Evolutionary conservation across 306 rosid species (phyloP), one percentile per base, ranked within the genome.

Genomic region (Vicia sativa): DNA sequence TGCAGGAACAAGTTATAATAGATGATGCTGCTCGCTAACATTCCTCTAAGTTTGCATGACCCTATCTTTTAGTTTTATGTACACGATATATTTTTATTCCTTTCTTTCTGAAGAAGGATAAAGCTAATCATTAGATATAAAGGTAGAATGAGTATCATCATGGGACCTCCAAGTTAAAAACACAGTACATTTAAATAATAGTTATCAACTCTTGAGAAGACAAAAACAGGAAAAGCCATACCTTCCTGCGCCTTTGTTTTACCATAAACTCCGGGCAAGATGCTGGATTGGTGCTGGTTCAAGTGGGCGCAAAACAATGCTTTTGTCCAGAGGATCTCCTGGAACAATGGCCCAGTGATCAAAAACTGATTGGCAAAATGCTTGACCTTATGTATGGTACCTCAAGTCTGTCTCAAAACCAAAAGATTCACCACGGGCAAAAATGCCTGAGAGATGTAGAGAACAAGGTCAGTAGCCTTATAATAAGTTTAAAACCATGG

Each of bases 311-410:
- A 95, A 76, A 79, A 90, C 95, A 44, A 95, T 95, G 79, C 85
- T 90, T 84, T 95, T 95, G 81, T 95, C 99, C 18, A 90, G 86
- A 14, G 99, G 97, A 77, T 90, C 99, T 25, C 99, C 99, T 41
- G 99, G 99, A 87, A 95, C 99, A 43, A 95, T 95, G 62, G 97
- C 97, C 99, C 97, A 95, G 41, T 95, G 99, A 81, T 95, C 97
- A 72, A 95, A 90, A 59, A 72, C 92, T 12, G 99, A 90, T 55
- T 70, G 62, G 68, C 95, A 88, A 78, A 95, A 88, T 16, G 99
- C 99, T 80, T 95, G 99, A 58, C 99, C 99, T 84, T 95, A 97
- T 0, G 96, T 90, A 68, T 90, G 99, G 79, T 95, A 95, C 78
- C 99, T 87, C 86, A 93, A 77, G 82, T 93, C 99, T 12, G 97